phyloP scores from a whole-genome alignment of 305 asterid species.

The Solanum hybrid region DNA sequence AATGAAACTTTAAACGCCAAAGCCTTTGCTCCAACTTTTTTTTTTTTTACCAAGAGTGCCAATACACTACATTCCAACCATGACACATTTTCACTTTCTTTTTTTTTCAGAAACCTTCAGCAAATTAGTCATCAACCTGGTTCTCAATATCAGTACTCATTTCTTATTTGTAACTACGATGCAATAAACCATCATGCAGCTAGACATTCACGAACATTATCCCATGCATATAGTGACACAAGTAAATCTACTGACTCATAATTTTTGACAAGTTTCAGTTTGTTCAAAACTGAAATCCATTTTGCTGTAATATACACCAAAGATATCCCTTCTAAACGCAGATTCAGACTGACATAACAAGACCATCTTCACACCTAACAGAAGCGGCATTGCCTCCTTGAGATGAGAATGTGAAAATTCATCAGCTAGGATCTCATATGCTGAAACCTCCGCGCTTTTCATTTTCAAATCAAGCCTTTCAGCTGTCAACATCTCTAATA shows the following conservation, averaged over 20 bases:
- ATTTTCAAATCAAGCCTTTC: background rate
- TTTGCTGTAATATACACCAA: background rate
- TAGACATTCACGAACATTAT: background rate
- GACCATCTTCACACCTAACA: background rate
- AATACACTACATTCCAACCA: background rate
- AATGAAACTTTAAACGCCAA: background rate
- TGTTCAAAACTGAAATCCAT: background rate
- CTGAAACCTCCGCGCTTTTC: background rate
- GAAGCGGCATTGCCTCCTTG: background rate
- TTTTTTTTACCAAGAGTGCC: background rate
- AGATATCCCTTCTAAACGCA: background rate
- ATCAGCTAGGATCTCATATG: background rate
- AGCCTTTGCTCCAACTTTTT: background rate
- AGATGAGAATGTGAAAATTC: background rate
- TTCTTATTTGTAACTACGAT: background rate
- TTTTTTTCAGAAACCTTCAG: background rate
- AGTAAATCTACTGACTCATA: background rate
- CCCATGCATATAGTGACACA: background rate
- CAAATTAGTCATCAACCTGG: background rate
- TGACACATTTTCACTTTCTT: background rate
- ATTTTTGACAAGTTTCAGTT: background rate
- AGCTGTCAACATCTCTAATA: background rate
- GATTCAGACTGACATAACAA: background rate
- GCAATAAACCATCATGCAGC: background rate
- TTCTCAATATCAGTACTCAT: background rate